phyloP scores from a whole-genome alignment of 768 basidiomycete genomes.

The Cystoderma amianthinum region DNA sequence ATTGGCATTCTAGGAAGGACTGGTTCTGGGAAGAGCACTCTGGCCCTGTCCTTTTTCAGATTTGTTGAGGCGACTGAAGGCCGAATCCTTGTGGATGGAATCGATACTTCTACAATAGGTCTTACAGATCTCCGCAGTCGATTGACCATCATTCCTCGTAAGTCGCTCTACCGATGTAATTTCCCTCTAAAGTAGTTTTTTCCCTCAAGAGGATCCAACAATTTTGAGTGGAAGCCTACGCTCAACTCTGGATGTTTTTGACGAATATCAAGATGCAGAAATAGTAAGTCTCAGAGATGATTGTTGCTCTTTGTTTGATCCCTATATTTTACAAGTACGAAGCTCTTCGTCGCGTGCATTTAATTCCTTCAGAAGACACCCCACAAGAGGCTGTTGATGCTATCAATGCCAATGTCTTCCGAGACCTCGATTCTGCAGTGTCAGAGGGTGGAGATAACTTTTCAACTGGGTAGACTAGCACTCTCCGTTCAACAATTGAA shows the following conservation, averaged over 20 bases:
- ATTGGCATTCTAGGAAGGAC: slow-evolving; percentile 60
- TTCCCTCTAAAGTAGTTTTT: neutral
- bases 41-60: slow-evolving; percentile 70
- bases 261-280: slow-evolving; percentile 76
- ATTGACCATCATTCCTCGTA: slow-evolving; percentile 57
- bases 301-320: neutral
- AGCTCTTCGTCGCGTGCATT: slow-evolving; percentile 65
- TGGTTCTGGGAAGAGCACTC: slow-evolving; percentile 65
- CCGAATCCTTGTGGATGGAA: slow-evolving; percentile 65
- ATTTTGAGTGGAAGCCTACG: slow-evolving; percentile 80
- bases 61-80: slow-evolving; percentile 77
- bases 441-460: slow-evolving; percentile 85
- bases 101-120: slow-evolving; percentile 76
- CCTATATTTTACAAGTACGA: slow-evolving; percentile 44
- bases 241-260: slow-evolving; percentile 74
- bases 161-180: slow-evolving; percentile 10
- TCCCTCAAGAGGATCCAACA: slow-evolving; percentile 70
- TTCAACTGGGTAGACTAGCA: slow-evolving; percentile 48
- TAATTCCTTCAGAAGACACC: slow-evolving; percentile 50
- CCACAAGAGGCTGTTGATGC: slow-evolving; percentile 30
- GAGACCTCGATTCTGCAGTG: slow-evolving; percentile 62
- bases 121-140: slow-evolving; percentile 71
- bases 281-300: slow-evolving; percentile 55
- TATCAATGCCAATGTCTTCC: slow-evolving; percentile 65
- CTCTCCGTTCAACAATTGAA: neutral